Base-by-base conservation (phyloP, 202 grass and related monocot species). In the Setaria italica region DNA sequence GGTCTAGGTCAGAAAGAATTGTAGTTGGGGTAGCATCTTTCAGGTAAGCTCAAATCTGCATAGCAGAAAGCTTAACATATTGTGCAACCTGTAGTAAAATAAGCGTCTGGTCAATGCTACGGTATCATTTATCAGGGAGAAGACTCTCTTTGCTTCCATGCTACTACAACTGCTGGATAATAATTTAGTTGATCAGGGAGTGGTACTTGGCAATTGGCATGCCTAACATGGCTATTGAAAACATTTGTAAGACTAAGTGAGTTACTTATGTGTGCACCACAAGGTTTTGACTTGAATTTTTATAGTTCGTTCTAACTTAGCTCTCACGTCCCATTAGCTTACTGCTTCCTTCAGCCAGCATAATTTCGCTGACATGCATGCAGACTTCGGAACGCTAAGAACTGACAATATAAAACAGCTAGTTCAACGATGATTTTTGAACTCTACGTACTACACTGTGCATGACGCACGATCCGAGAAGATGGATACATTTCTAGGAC, bases 141-240 rank as follows among this genome's bases (percentile, higher is more conserved):
- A 21, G 56, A 11, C 42, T 47, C 43, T 30, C n/a, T 62, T 51
- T 74, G 56, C 69, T 74, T 83, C 19, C 58, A 65, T 48, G 19
- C 68, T 10, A 62, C 54, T 10, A 62, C 67, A 32, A 9, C 41
- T 46, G 3, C 14, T 25, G 5, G 25, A 42, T 37, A 33, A 4
- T 62, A 78, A 11, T 62, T 3, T 78, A 62, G 74, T 43, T 78
- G 12, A 9, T 47, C 68, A 63, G 60, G 29, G 11, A 21, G 45
- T 9, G 1, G 32, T 11, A 32, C 37, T 32, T 77, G 37, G 25
- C 25, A 25, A 25, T 30, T 35, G 3, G 1, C 74, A 42, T 77
- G 37, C 54, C 35, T 25, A 42, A 57, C 35, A 37, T 76, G 30
- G 8, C 49, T 55, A 25, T 81, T 45, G 35, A 41, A 57, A 76